Conservation (phyloP, 208 protist species). For the Porcisia hertigi region DNA sequence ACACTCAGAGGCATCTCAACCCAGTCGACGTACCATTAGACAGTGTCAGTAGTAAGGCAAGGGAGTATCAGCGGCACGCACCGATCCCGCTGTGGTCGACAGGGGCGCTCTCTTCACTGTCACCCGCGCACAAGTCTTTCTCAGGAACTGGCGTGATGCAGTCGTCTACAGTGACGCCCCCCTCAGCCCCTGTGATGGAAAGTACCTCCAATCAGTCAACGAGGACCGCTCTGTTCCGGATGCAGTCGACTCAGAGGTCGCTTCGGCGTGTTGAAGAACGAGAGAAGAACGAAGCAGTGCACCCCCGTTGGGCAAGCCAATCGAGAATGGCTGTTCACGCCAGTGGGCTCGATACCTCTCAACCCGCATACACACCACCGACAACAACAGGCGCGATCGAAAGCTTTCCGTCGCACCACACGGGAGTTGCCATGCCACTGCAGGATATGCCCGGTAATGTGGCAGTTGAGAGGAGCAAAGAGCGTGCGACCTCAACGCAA, state of each 20-base stretch:
- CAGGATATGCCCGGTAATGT: neutral
- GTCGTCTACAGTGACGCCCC: neutral
- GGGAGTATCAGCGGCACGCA: slow-evolving; percentile 24
- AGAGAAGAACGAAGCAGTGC: slow-evolving; percentile 13
- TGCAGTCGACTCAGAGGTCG: slow-evolving; percentile 21
- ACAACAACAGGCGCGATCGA: neutral
- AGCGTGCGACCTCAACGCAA: neutral
- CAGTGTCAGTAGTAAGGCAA: slow-evolving; percentile 9
- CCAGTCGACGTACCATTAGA: slow-evolving; percentile 29
- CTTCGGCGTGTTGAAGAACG: slow-evolving; percentile 20
- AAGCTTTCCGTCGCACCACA: neutral
- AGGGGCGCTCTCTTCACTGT: neutral
- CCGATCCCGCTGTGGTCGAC: slow-evolving; percentile 4
- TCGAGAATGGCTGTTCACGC: neutral
- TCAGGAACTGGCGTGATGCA: neutral
- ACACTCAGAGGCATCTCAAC: slow-evolving; percentile 24
- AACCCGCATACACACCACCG: neutral
- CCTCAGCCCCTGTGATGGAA: neutral
- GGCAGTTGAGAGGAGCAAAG: neutral
- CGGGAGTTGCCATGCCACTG: neutral
- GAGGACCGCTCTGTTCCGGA: slow-evolving; percentile 21
- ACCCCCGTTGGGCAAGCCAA: neutral
- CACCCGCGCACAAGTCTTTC: neutral
- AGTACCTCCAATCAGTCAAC: slow-evolving; percentile 23
- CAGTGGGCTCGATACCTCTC: neutral